Conservation (phyloP, 2,329 filamentous ascomycete genomes). For the Fusarium buharicum region DNA sequence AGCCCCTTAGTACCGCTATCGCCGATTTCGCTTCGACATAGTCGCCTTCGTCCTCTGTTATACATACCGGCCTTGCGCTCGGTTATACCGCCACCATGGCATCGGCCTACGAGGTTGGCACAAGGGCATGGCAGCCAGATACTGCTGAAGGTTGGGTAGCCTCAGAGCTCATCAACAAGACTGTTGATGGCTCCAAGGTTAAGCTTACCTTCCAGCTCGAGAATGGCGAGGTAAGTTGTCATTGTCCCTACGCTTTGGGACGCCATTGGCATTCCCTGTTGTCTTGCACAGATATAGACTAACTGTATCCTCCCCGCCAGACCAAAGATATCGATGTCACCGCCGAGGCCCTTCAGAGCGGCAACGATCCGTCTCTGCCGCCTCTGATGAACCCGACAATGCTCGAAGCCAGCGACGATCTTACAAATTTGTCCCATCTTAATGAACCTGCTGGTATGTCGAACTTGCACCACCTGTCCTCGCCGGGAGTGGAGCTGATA, state of each 20-base stretch:
- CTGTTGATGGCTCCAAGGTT: conserved; percentile 84
- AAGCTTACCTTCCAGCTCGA: conserved; percentile 88
- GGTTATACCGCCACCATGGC: conserved; percentile 71
- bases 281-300: conserved; percentile 6
- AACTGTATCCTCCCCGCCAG: conserved; percentile 49
- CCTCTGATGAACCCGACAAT: conserved; percentile 98
- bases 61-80: conserved; percentile 41
- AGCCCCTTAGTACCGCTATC: conserved; percentile 40
- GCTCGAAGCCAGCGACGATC: conserved; percentile 97
- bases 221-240: conserved; percentile 81
- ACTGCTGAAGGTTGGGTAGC: conserved; percentile 95
- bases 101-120: conserved; percentile 95
- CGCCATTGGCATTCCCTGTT: neutral
- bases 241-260: neutral
- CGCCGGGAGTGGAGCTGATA: conserved; percentile 35
- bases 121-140: conserved; percentile 98
- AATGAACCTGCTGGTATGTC: conserved; percentile 93
- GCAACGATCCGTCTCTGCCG: conserved; percentile 81
- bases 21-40: conserved; percentile 39
- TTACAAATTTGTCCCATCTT: conserved; percentile 96
- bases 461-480: neutral
- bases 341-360: conserved; percentile 77
- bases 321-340: conserved; percentile 83
- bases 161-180: conserved; percentile 91
- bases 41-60: conserved; percentile 24